phyloP scores from a whole-genome alignment of 345 rosid species.

The Hypericum androsaemum region DNA sequence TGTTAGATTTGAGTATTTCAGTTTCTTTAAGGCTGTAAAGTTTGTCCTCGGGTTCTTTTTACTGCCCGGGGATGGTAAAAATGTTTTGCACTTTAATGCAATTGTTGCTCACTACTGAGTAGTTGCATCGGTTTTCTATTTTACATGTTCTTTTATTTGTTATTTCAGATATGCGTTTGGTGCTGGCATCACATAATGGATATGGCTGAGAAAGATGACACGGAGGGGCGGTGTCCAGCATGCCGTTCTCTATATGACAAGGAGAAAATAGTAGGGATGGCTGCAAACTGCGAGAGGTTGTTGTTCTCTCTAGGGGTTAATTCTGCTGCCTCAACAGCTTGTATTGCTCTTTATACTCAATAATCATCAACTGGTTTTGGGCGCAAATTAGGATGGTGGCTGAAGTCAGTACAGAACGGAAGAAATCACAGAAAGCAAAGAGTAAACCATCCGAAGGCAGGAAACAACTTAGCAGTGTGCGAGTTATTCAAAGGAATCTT shows the following conservation, averaged over 20 bases:
- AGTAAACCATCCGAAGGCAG: not conserved
- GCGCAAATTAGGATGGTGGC: slow-evolving; percentile 13
- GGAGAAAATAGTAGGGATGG: slow-evolving; percentile 84
- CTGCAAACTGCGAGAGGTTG: slow-evolving; percentile 64
- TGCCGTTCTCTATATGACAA: slow-evolving; percentile 84
- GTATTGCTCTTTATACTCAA: not conserved
- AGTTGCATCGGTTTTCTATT: not conserved
- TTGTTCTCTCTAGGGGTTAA: not conserved
- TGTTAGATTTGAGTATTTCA: too few species aligned
- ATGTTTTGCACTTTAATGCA: not conserved
- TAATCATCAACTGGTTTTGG: not conserved
- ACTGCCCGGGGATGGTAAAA: too few species aligned
- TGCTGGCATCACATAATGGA: slow-evolving; percentile 95
- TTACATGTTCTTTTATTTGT: not conserved
- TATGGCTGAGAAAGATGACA: slow-evolving; percentile 87
- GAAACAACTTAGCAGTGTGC: slow-evolving; percentile 8
- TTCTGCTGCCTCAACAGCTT: not conserved
- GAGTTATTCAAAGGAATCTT: not conserved
- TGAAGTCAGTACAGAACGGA: not conserved
- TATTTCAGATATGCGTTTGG: slow-evolving; percentile 78
- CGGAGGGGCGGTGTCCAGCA: slow-evolving; percentile 91
- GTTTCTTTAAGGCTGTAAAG: too few species aligned
- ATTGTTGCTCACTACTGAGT: too few species aligned
- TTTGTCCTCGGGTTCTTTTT: too few species aligned
- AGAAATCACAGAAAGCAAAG: not conserved